These are phyloP conservation scores for Cyanidioschyzon merolae DNA, from an alignment of 23 red algal genomes.

Conservation along the genomic window DNA sequence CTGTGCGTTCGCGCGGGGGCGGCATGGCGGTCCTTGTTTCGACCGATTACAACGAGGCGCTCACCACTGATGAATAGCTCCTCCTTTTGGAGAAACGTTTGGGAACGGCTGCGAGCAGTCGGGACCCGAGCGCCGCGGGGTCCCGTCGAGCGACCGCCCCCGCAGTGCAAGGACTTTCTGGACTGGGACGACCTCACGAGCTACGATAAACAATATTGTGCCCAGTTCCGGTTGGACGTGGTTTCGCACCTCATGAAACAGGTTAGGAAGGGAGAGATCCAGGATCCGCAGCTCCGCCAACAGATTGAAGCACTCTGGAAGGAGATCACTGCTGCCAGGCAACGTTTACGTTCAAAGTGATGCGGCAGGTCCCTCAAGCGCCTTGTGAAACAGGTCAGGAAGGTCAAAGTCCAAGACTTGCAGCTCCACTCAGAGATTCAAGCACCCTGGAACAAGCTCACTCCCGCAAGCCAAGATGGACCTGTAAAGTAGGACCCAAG, in stretches of 20 bases:
- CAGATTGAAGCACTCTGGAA: neutral
- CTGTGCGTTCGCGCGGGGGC: too few species aligned
- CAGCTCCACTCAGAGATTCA: too few species aligned
- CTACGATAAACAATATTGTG: neutral
- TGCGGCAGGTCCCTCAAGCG: neutral
- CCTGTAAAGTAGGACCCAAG: too few species aligned
- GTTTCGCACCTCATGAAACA: neutral
- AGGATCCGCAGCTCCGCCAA: neutral
- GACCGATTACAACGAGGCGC: too few species aligned
- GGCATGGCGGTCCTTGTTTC: too few species aligned
- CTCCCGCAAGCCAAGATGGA: too few species aligned
- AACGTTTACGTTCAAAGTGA: neutral
- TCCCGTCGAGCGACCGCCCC: neutral
- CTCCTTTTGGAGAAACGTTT: too few species aligned
- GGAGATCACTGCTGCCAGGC: neutral
- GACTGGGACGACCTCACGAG: neutral
- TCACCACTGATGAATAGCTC: too few species aligned
- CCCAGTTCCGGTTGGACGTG: neutral
- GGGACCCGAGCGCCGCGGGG: neutral
- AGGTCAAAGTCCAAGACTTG: too few species aligned
- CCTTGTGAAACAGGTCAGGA: too few species aligned
- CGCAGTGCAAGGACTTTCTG: conserved; percentile 1
- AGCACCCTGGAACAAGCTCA: too few species aligned
- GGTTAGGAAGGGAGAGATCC: neutral
- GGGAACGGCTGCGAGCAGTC: too few species aligned